These are phyloP conservation scores for Graphilbum sp. DNA, from an alignment of 2,329 filamentous ascomycete genomes.

Conservation along the genomic window DNA sequence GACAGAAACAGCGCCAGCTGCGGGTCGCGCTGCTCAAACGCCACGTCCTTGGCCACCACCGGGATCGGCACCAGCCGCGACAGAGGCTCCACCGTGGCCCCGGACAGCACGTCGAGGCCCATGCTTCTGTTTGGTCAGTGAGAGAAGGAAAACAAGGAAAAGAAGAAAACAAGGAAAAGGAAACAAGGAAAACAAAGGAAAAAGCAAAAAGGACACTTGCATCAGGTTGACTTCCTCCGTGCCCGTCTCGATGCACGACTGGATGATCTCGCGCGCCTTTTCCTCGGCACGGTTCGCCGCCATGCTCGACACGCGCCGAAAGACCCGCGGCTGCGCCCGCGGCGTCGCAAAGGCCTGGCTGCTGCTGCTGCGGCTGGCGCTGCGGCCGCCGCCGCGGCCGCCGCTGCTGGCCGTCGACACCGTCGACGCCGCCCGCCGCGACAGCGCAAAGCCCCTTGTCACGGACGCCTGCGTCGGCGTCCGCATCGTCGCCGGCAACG, in stretches of 20 bases:
- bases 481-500: conserved; percentile 42
- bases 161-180: background rate
- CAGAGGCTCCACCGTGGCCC: conserved; percentile 40
- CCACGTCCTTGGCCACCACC: conserved; percentile 35
- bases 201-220: background rate
- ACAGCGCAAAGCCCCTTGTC: conserved; percentile 45
- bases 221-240: conserved; percentile 32
- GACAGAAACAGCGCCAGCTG: conserved; percentile 44
- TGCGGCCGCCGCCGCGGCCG: background rate
- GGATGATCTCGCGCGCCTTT: conserved; percentile 29
- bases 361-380: conserved; percentile 18
- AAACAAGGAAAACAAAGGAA: background rate
- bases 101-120: conserved; percentile 34
- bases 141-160: background rate
- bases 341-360: conserved; percentile 25
- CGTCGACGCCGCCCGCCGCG: conserved; percentile 25
- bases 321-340: conserved; percentile 12
- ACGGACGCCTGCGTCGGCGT: conserved; percentile 28
- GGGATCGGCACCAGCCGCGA: conserved; percentile 37
- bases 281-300: conserved; percentile 23
- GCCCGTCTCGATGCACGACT: conserved; percentile 38
- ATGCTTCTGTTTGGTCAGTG: conserved; percentile 18
- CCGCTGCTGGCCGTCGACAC: conserved; percentile 7
- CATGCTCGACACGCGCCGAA: conserved; percentile 13
- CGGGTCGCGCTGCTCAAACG: conserved; percentile 42